Evolutionary conservation across 768 basidiomycete species (phyloP).

Genomic region (Agaricus blazei): DNA sequence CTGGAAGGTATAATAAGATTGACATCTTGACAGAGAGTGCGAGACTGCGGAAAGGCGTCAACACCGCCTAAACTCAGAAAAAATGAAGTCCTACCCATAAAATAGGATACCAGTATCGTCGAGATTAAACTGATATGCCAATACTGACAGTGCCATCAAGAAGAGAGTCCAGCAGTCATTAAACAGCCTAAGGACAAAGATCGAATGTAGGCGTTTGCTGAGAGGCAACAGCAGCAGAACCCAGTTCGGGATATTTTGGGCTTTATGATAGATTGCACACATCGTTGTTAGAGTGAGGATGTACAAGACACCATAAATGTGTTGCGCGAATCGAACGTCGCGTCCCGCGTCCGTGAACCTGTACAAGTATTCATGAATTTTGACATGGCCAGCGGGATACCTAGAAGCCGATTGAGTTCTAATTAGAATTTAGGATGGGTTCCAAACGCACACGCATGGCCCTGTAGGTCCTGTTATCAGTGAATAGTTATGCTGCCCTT

Average conservation of each 20-base stretch:
- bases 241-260: conserved; percentile 67
- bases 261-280: conserved; percentile 62
- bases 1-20: conserved; percentile 84
- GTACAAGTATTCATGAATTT: conserved; percentile 72
- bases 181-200: conserved; percentile 87
- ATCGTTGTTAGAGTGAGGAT: conserved; percentile 57
- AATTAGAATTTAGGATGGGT: conserved; percentile 14
- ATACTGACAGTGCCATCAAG: conserved; percentile 58
- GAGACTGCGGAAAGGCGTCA: conserved; percentile 35
- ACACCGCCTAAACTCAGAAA: neutral
- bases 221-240: conserved; percentile 65
- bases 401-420: conserved; percentile 33
- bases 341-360: conserved; percentile 54
- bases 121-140: conserved; percentile 54
- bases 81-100: conserved; percentile 53
- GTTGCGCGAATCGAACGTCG: conserved; percentile 63
- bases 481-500: conserved; percentile 81
- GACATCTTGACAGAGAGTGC: conserved; percentile 97
- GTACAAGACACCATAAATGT: conserved; percentile 76
- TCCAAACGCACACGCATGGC: conserved; percentile 66
- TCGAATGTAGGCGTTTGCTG: conserved; percentile 92
- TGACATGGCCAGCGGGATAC: conserved; percentile 92
- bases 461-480: conserved; percentile 87
- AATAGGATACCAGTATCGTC: conserved; percentile 63
- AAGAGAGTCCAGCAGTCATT: conserved; percentile 90